These are phyloP conservation scores for Trifolium subterraneum DNA, from an alignment of 306 rosid genomes.

Conservation along the genomic window DNA sequence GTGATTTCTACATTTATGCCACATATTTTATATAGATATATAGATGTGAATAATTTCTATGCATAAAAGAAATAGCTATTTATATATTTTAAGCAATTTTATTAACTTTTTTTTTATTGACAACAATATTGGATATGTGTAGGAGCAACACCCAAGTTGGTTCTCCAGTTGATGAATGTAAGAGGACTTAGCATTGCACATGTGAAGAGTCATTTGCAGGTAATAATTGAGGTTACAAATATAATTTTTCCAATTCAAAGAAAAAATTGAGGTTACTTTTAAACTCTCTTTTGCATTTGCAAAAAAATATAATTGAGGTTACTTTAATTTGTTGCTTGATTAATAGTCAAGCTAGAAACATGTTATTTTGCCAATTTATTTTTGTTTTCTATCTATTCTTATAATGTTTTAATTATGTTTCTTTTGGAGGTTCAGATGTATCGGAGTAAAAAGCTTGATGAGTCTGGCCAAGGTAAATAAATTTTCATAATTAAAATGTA, in stretches of 20 bases:
- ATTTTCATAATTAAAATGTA: no score
- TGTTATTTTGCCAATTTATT: no score
- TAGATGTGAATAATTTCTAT: not conserved
- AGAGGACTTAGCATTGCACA: conserved; percentile 92
- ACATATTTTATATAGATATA: not conserved
- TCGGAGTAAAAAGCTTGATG: conserved; percentile 88
- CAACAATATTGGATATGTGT: not conserved
- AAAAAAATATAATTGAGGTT: no score
- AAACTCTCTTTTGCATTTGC: no score
- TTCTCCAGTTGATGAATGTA: conserved; percentile 87
- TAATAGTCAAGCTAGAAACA: no score
- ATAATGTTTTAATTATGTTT: not conserved
- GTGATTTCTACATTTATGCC: not conserved
- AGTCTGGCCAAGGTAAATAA: conserved; percentile 76
- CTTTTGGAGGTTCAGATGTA: conserved; percentile 66
- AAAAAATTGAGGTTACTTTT: no score
- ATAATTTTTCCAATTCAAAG: no score
- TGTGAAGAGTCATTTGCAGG: conserved; percentile 97
- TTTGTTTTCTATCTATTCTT: not conserved
- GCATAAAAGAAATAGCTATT: not conserved
- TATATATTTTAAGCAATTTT: conserved; percentile 4
- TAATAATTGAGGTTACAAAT: not conserved
- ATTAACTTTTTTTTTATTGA: not conserved
- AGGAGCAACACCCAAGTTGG: conserved; percentile 99
- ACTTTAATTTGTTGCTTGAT: no score